phyloP scores from a whole-genome alignment of 805 yeast species.

The Metschnikowia continentalis region DNA sequence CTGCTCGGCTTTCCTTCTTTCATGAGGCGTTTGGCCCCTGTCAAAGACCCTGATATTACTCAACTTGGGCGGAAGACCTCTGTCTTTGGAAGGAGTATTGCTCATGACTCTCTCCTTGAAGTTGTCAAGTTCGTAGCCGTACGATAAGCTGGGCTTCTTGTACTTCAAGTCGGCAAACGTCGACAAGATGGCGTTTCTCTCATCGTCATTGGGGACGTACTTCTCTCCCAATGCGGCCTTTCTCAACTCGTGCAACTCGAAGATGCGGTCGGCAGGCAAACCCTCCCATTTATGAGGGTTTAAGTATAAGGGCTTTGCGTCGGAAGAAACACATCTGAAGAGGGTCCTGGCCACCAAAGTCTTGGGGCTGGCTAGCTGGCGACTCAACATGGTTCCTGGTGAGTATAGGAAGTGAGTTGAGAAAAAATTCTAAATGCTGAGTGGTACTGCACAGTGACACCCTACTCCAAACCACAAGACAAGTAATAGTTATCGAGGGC shows the following conservation, averaged over 20 bases:
- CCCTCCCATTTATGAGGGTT: constrained; percentile 71
- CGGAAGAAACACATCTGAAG: constrained; percentile 10
- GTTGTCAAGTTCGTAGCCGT: constrained; percentile 39
- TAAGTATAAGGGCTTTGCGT: constrained; percentile 37
- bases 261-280: constrained; percentile 57
- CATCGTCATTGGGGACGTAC: constrained; percentile 60
- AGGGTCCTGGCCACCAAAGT: not conserved
- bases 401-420: not conserved
- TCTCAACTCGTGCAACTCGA: constrained; percentile 58
- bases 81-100: constrained; percentile 32
- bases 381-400: constrained; percentile 2
- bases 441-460: not conserved
- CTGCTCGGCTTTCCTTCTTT: constrained; percentile 69
- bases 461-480: too few species aligned
- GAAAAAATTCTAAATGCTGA: not conserved
- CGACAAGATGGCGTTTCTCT: constrained; percentile 53
- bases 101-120: constrained; percentile 41
- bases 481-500: too few species aligned
- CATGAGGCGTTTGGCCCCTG: constrained; percentile 35
- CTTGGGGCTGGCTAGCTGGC: constrained; percentile 1
- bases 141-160: constrained; percentile 31
- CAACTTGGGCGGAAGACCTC: constrained; percentile 37
- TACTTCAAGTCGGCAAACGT: constrained; percentile 31
- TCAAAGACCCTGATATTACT: constrained; percentile 34
- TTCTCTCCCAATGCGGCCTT: constrained; percentile 49